phyloP scores from a whole-genome alignment of 306 rosid genomes.

The Gastrolobium villosum region DNA sequence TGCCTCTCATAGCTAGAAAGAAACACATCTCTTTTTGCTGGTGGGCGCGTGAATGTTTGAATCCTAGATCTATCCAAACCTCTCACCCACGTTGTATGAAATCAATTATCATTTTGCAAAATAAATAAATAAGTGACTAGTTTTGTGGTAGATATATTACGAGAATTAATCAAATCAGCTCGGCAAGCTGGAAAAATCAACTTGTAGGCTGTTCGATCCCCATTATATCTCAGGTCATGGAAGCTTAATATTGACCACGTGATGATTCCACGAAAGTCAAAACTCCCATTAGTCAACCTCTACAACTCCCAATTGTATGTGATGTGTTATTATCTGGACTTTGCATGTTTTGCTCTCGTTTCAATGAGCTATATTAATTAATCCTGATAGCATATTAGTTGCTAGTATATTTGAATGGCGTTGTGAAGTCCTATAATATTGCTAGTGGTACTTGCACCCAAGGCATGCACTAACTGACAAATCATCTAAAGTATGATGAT shows the following conservation, averaged over 20 bases:
- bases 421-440: not conserved
- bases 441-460: not conserved
- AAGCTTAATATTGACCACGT: not conserved
- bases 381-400: not conserved
- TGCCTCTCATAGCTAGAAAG: too few species aligned
- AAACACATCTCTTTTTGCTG: too few species aligned
- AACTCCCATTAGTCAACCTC: conserved; percentile 16
- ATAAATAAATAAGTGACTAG: not conserved
- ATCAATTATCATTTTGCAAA: not conserved
- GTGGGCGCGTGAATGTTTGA: too few species aligned
- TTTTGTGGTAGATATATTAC: not conserved
- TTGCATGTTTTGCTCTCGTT: conserved; percentile 11
- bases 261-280: not conserved
- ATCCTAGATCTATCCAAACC: not conserved
- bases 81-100: not conserved
- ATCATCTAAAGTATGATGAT: not conserved
- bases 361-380: not conserved
- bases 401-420: too few species aligned
- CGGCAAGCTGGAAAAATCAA: not conserved
- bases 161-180: not conserved
- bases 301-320: not conserved
- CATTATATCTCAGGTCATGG: not conserved
- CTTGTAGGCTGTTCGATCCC: not conserved
- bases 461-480: not conserved
- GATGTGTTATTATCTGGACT: not conserved